These are phyloP conservation scores for Asclepias syriaca DNA, from an alignment of 257 asterid species.

Conservation along the genomic window DNA sequence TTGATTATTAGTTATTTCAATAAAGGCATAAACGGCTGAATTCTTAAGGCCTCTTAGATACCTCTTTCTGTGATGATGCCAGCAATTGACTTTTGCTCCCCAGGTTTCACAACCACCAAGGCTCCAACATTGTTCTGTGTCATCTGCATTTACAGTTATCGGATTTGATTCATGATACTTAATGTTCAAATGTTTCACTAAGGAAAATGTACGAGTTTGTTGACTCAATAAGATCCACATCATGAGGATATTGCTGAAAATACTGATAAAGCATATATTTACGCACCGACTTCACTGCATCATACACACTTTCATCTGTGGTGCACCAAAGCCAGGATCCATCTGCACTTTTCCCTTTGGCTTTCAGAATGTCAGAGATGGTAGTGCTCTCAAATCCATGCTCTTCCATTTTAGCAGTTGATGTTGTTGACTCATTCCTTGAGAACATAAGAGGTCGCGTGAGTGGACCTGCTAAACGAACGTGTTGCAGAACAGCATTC, in stretches of 20 bases:
- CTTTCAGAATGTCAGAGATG: constrained; percentile 60
- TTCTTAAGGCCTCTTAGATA: constrained; percentile 7
- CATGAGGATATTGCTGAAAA: background rate
- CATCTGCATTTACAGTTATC: constrained; percentile 49
- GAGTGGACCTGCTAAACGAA: constrained; percentile 52
- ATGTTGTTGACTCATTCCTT: constrained; percentile 56
- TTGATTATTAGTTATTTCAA: too few relatives aligned
- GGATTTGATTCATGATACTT: background rate
- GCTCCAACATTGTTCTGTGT: constrained; percentile 99
- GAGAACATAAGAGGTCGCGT: constrained; percentile 35
- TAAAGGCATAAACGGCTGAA: background rate
- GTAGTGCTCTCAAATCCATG: constrained; percentile 94
- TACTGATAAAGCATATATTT: constrained; percentile 5
- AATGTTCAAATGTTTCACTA: background rate
- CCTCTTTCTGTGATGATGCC: constrained; percentile 74
- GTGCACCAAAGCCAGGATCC: constrained; percentile 99
- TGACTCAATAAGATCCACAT: background rate
- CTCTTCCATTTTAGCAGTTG: constrained; percentile 84
- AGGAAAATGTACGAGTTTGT: background rate
- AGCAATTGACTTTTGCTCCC: constrained; percentile 69
- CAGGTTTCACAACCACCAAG: constrained; percentile 91
- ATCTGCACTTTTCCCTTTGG: constrained; percentile 82
- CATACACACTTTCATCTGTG: constrained; percentile 81
- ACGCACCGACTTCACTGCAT: constrained; percentile 91
- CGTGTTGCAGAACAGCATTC: constrained; percentile 61